A percentile compares a stretch with the other conserved stretches of the same genome.
These are phyloP conservation scores for Bullera alba DNA, from an alignment of 768 basidiomycete species.

Conservation along the genomic window DNA sequence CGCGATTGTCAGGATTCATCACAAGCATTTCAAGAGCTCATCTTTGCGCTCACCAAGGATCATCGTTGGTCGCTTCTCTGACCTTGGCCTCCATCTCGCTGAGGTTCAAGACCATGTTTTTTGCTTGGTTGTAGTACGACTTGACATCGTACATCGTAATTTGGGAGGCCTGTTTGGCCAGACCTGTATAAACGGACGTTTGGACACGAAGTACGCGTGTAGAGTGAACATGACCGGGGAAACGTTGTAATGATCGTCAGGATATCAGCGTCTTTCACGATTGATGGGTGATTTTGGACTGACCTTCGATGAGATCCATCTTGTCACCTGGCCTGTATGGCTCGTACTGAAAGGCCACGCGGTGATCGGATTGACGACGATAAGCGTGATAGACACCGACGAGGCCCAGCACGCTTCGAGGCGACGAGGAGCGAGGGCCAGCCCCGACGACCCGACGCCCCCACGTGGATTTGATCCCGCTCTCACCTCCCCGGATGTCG, in stretches of 20 bases:
- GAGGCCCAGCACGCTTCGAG: no score
- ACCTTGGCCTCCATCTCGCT: slow-evolving; percentile 98
- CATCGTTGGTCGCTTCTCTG: slow-evolving; percentile 91
- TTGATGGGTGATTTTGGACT: background rate
- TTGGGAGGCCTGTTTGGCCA: slow-evolving; percentile 68
- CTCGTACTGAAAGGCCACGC: no score
- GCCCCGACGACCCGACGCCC: background rate
- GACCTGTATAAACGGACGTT: slow-evolving; percentile 40
- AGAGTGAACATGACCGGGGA: no score
- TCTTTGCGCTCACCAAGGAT: slow-evolving; percentile 65
- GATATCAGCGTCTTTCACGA: background rate
- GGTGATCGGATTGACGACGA: no score
- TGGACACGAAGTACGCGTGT: background rate
- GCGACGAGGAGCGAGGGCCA: background rate
- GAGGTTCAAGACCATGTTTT: slow-evolving; percentile 91
- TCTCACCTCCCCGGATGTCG: no score
- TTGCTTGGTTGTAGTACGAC: slow-evolving; percentile 93
- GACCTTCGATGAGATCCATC: slow-evolving; percentile 37
- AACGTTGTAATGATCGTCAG: no score
- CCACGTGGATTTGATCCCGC: background rate
- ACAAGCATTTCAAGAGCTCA: background rate
- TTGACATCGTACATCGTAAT: slow-evolving; percentile 90
- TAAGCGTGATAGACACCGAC: no score
- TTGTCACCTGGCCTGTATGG: slow-evolving; percentile 1
- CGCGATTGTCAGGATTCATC: slow-evolving; percentile 13